Conservation (phyloP, 495 filamentous ascomycete genomes). For the Viridothelium virens region DNA sequence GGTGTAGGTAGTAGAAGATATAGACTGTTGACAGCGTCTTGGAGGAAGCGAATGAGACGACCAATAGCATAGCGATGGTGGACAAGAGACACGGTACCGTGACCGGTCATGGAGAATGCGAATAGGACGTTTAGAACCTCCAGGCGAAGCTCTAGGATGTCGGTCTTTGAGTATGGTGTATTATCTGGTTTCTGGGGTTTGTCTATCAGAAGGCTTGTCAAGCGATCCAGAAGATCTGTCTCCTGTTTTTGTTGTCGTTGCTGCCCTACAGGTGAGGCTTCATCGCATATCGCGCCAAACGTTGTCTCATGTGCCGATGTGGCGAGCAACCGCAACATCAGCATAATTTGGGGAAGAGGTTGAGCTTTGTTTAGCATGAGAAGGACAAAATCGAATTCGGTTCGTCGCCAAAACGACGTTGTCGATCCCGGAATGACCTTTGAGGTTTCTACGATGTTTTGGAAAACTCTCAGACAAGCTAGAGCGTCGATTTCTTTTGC, state of each 20-base stretch:
- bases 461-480: conserved; percentile 50
- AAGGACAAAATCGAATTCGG: conserved; percentile 56
- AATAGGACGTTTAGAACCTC: conserved; percentile 51
- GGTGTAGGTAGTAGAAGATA: conserved; percentile 41
- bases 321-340: conserved; percentile 49
- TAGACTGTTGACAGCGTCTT: conserved; percentile 54
- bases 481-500: conserved; percentile 47
- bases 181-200: conserved; percentile 44
- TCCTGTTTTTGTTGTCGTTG: conserved; percentile 49
- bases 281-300: conserved; percentile 50
- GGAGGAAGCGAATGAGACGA: conserved; percentile 54
- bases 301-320: conserved; percentile 51
- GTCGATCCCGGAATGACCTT: conserved; percentile 38
- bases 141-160: conserved; percentile 51
- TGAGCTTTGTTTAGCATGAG: conserved; percentile 50
- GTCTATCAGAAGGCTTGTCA: conserved; percentile 54
- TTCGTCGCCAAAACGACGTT: conserved; percentile 50
- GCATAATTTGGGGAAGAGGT: conserved; percentile 49
- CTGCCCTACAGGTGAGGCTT: conserved; percentile 14
- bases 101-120: conserved; percentile 39
- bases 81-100: conserved; percentile 48
- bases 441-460: conserved; percentile 48
- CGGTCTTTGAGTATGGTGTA: conserved; percentile 40
- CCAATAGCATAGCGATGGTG: conserved; percentile 49
- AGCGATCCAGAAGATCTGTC: conserved; percentile 51